Evolutionary conservation across 441 rosid species (phyloP), one percentile per base, ranked within the genome.

Genomic region (Biscutella laevigata): DNA sequence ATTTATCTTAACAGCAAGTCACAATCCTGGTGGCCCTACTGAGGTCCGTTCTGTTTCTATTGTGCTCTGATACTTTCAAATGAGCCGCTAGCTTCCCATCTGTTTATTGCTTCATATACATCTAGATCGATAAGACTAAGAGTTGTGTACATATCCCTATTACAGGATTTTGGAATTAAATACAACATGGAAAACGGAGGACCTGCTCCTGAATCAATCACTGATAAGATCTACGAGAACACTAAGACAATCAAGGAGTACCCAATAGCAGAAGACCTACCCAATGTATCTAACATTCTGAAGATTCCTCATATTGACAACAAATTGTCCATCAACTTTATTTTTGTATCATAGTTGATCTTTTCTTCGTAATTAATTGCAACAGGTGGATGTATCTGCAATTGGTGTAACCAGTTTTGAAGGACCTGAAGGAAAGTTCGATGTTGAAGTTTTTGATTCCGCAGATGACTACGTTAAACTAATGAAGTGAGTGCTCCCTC

Each of bases 111-210:
- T 43, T 52, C 33, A 21, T 17, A 6, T 59, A 27, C 25, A 29
- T 12, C 1, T 29, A 35, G 30, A 15, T 46, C 7, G 46, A 34
- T 9, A 14, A 30, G 64, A 58, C 51, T 60, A 20, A 55, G 41
- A 34, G 12, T 14, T 40, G 32, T 13, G 25, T 47, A 26, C 37
- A n/a, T 59, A 20, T 33, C 9, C 7, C 22, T 19, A 20, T 5
- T 67, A 28, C 81, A 88, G 99, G 97, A 92, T 74, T 92, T 92
- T 78, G 99, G 99, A 53, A 88, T 88, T 72, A 92, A 92, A 80
- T 92, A 92, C 75, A 92, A 92, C 77, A 92, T 92, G 99, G 99
- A 80, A 73, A 92, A 86, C 56, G 99, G 99, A 57, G 99, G 99
- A 55, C 99, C 99, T 66, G 97, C 99, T 66, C 97, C 97, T 1